Evolutionary conservation across 352 stramenopile genomes (phyloP), one percentile per base, ranked within the genome.

Genomic region (Pythium vanterpoolii): DNA sequence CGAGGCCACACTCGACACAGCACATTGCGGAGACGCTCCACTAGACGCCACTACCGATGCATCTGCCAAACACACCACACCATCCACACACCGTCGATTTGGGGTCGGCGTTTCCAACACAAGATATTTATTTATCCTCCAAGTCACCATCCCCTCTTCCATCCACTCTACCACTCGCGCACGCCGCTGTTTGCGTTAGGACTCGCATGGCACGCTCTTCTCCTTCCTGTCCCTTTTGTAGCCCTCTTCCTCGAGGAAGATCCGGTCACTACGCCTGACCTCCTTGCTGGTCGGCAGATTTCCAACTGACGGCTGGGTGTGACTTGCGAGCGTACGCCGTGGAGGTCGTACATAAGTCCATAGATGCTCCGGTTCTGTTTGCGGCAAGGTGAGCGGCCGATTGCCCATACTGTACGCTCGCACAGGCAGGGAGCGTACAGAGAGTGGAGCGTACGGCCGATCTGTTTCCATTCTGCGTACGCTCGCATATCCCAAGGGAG

Each of bases 391-490:
- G n/a, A n/a, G n/a, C n/a, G n/a, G n/a, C n/a, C n/a, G n/a, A n/a
- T n/a, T n/a, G n/a, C n/a, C n/a, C n/a, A n/a, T n/a, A n/a, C n/a
- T n/a, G n/a, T n/a, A n/a, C n/a, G n/a, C n/a, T n/a, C n/a, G n/a
- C n/a, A n/a, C n/a, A n/a, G n/a, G n/a, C n/a, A n/a, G n/a, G n/a
- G n/a, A n/a, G n/a, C n/a, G n/a, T n/a, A n/a, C n/a, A n/a, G n/a
- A n/a, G n/a, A n/a, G n/a, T n/a, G n/a, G 47, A 55, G 47, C 47
- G 47, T 55, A 55, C 47, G 30, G 28, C 34, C 24, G 46, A 53
- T 53, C 46, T 53, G 46, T 47, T 47, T 61, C 60, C 51, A 47
- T 66, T 66, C 59, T 66, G 59, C 61, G 61, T 68, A 68, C 61
- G 61, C 61, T 68, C 61, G 54, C 61, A 68, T 14, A 55, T 53